Base-by-base conservation (phyloP, 805 yeast species). In the Maudiozyma bulderi region DNA sequence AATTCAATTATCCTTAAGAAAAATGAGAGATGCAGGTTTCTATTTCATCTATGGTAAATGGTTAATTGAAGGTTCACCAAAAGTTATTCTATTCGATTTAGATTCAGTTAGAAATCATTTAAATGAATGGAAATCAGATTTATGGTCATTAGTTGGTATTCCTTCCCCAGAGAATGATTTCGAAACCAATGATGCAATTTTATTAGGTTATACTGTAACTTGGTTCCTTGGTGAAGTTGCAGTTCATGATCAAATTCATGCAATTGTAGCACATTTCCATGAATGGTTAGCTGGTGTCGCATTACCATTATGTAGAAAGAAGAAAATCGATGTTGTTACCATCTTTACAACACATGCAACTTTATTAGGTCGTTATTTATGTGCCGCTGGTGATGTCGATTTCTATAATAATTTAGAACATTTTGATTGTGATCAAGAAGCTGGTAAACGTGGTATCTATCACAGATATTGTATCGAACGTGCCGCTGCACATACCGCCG, bases 281-380 rank as follows among this genome's bases (percentile, higher is more conserved):
- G 99, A 91, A 71, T 91, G 99, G 99, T 76, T 91, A 50, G 97
- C 99, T 1, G 97, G 98, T 58, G 89, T 93, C 44, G 96, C 95
- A 0, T 72, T 93, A 52, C 97, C 99, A 0, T 73, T 91, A 50
- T 89, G 96, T 66, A 75, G 96, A 60, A 87, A 87, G 67, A 81
- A 98, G 60, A 78, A 88, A 60, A 83, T 91, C 50, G 99, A 91
- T 61, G 89, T 88, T 52, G 88, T 96, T 51, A 90, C 99, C 31
- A 84, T 91, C 54, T 91, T 91, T 74, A 91, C 99, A 38, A 91
- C 99, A 29, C 99, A 91, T 68, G 99, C 99, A 3, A 91, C 99
- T 11, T 73, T 91, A 54, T 75, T 93, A 55, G 99, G 99, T 41
- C 80, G 99, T 57, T 91, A 91, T 65, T 70, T 91, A 53, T 91